These are phyloP conservation scores for Colletotrichum gloeosporioides DNA, from an alignment of 2,329 filamentous ascomycete genomes.

Conservation along the genomic window DNA sequence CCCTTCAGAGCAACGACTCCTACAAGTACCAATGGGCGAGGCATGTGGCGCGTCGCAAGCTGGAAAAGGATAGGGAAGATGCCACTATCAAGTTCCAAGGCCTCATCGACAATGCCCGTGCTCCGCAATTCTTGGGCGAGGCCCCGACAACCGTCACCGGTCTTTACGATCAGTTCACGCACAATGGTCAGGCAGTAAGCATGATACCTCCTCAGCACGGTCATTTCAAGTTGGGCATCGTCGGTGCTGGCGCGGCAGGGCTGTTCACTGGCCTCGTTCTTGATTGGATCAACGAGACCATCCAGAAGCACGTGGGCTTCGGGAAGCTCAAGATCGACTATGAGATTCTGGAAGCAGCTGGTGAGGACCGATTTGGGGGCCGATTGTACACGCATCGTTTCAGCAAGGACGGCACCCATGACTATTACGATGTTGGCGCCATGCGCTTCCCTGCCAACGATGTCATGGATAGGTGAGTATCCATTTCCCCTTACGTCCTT, in stretches of 20 bases:
- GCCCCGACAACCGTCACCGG: too few species aligned
- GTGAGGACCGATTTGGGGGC: slow-evolving; percentile 35
- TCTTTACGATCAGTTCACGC: too few species aligned
- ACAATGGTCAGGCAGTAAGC: too few species aligned
- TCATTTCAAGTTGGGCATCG: slow-evolving; percentile 31
- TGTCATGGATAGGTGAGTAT: slow-evolving; percentile 30
- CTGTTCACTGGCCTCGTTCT: slow-evolving; percentile 39
- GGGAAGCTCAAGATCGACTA: slow-evolving; percentile 34
- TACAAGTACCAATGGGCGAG: too few species aligned
- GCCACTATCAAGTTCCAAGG: too few species aligned
- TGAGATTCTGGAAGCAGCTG: slow-evolving; percentile 38
- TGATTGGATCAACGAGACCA: slow-evolving; percentile 28
- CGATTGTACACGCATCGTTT: slow-evolving; percentile 39
- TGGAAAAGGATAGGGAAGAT: too few species aligned
- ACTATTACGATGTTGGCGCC: slow-evolving; percentile 47
- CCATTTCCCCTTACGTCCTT: too few species aligned
- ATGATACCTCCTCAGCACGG: background rate
- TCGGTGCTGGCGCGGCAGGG: slow-evolving; percentile 40
- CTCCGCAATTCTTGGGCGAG: too few species aligned
- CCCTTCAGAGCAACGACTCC: too few species aligned
- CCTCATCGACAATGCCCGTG: too few species aligned
- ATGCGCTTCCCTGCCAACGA: slow-evolving; percentile 42
- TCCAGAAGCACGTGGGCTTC: slow-evolving; percentile 22
- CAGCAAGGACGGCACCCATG: slow-evolving; percentile 25
- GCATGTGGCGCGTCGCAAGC: too few species aligned